Evolutionary conservation across 2,329 filamentous ascomycete genomes (phyloP), one percentile per base, ranked within the genome.

Genomic region (Leptographium wingfieldii): DNA sequence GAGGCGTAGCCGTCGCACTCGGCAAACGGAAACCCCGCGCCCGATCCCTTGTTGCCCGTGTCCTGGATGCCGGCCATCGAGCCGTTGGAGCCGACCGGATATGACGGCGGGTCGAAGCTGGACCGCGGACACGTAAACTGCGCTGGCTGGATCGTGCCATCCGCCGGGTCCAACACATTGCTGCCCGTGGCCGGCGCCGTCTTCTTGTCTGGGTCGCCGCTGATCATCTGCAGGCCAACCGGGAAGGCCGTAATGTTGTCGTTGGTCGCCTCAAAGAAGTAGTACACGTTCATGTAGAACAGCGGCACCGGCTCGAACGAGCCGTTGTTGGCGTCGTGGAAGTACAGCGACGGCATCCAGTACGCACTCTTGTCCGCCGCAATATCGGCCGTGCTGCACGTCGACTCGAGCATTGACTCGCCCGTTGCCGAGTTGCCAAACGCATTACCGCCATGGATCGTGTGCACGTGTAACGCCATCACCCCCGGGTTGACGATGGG

Each of bases 231-330:
- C 65, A 92, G 79, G 25, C 85, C 86, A 11, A 78, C 68, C 12
- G 88, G 88, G 74, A 90, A 92, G 16, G 87, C 77, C 66, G 80
- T 77, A 68, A 90, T 80, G 29, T 84, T 76, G 66, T 90, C 85
- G 64, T 85, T 78, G 65, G 82, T 81, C 52, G 74, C 67, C 65
- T 86, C 82, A 69, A 86, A 85, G 72, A 87, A 85, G 74, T 92
- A 92, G 76, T 94, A 94, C 63, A 81, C 81, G 68, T 85, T 85
- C 80, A 86, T 84, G 69, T 89, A 89, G 67, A 86, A 84, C 63
- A 88, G 73, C 53, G 83, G 77, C 22, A 91, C 87, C 43, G 79
- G 77, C 70, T 85, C 81, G 65, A 89, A 82, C 57, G 77, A 79
- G 56, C 80, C 81, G 64, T 84, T 82, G 65, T 79, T 73, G 66